phyloP scores from a whole-genome alignment of 495 filamentous ascomycete genomes.

The Penicillium coffeae region DNA sequence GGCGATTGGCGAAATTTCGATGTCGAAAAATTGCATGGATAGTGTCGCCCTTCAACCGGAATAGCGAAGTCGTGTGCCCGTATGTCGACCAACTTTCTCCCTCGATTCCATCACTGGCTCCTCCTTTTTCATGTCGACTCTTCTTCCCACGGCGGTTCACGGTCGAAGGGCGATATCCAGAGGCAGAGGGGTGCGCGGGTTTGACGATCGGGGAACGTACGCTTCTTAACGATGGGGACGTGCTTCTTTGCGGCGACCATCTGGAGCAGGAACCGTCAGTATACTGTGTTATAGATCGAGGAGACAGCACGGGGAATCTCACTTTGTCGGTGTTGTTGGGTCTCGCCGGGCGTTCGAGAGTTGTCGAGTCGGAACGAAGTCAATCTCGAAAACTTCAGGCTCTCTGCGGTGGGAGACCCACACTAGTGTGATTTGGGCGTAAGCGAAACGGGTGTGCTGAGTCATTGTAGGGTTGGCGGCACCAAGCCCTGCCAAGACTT shows the following conservation, averaged over 20 bases:
- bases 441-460: slow-evolving; percentile 33
- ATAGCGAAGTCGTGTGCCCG: not conserved
- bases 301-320: slow-evolving; percentile 15
- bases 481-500: slow-evolving; percentile 28
- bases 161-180: slow-evolving; percentile 27
- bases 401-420: slow-evolving; percentile 30
- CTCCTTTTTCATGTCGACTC: not conserved
- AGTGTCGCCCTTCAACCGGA: slow-evolving; percentile 18
- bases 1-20: not conserved
- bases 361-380: slow-evolving; percentile 47
- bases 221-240: slow-evolving; percentile 99
- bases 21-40: slow-evolving; percentile 9
- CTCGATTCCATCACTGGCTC: slow-evolving; percentile 6
- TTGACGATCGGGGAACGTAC: slow-evolving; percentile 55
- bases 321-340: slow-evolving; percentile 46
- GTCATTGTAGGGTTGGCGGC: slow-evolving; percentile 24
- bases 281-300: slow-evolving; percentile 10
- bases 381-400: slow-evolving; percentile 43
- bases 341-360: slow-evolving; percentile 46
- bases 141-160: not conserved
- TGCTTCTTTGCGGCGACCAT: slow-evolving; percentile 99
- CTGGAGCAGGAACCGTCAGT: slow-evolving; percentile 41
- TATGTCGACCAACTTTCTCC: slow-evolving; percentile 4
- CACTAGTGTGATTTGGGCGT: slow-evolving; percentile 37
- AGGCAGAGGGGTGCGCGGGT: slow-evolving; percentile 7